Base-by-base conservation (phyloP, 1,284 basidiomycete genomes). In the Pseudozyma tsukubaensis region DNA sequence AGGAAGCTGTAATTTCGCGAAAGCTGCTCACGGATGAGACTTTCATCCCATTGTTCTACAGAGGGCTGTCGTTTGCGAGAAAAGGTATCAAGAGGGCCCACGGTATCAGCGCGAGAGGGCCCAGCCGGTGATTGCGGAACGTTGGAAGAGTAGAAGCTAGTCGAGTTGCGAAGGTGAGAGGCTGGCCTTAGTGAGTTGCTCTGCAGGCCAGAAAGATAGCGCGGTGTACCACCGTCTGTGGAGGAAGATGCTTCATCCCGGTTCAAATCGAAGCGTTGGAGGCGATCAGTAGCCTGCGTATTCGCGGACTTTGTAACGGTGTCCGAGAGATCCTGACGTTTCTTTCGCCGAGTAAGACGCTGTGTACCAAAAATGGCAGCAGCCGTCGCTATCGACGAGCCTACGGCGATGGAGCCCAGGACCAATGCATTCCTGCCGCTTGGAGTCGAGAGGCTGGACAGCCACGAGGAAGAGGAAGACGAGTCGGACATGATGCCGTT, bases 1-100 rank as follows among this genome's bases (percentile, higher is more conserved):
- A 99, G 91, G 86, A 99, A 97, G 19, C 92, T 91, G 83, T 97
- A 97, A 86, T 98, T 97, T 48, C 97, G 88, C 7, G 94, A 92
- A 40, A 99, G 88, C 85, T 97, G 91, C 81, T 85, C 86, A 40
- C 80, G 74, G 36, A 86, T 80, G 21, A 86, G 80, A 14, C 77
- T 75, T 59, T 86, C 85, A 53, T 85, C 84, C 60, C 77, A 79
- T 24, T 69, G 56, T 18, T 71, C 68, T 2, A 63, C 65, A 12
- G 60, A 60, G 0, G 60, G 65, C 47, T 59, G 57, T 10, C 70
- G 70, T 40, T 68, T 68, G 45, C 70, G 64, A 4, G 63, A 51
- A 10, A 53, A 59, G 1, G 54, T 29, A 34, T 56, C 59, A n/a
- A 40, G 40, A 34, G 39, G 60, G 12, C 57, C 57, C 10, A 56